Evolutionary conservation across 176 grass and related monocot species (phyloP).

Genomic region (Chrysopogon serrulatus): DNA sequence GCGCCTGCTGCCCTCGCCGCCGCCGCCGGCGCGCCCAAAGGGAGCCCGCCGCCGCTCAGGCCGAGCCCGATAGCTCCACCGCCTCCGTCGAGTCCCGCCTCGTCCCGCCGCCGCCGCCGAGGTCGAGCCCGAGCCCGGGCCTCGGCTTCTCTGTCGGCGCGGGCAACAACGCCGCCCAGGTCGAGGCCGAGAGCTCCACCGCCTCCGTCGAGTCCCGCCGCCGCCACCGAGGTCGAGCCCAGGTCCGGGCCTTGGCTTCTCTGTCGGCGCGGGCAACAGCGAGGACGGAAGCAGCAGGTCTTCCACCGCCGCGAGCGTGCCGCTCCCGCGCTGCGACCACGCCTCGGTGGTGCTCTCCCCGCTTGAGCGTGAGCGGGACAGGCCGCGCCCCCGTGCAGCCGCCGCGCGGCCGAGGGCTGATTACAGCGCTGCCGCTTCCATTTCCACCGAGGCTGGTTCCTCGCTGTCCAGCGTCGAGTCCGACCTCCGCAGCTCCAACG

Average conservation of each 20-base stretch:
- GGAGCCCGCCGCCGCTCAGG: too few species aligned
- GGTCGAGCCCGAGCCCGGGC: too few species aligned
- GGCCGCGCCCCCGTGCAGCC: neutral
- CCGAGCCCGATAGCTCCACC: constrained; percentile 45
- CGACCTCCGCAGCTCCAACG: constrained; percentile 22
- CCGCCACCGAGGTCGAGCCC: constrained; percentile 18
- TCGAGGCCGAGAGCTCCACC: too few species aligned
- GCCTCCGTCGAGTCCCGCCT: constrained; percentile 59
- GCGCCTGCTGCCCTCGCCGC: too few species aligned
- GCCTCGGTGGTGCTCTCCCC: neutral
- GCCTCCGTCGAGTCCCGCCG: too few species aligned
- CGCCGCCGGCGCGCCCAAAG: too few species aligned
- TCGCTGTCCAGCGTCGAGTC: constrained; percentile 52
- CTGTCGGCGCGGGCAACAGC: constrained; percentile 50
- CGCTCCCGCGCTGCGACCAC: neutral
- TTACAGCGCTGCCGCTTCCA: neutral
- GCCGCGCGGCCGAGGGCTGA: neutral
- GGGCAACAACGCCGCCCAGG: too few species aligned
- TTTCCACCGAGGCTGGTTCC: constrained; percentile 8
- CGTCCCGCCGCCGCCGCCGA: neutral
- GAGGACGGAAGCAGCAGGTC: constrained; percentile 67
- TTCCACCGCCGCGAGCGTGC: constrained; percentile 52
- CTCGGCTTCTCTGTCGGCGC: too few species aligned
- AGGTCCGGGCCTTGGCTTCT: constrained; percentile 46
- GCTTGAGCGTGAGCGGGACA: constrained; percentile 35